Evolutionary conservation across 345 rosid species (phyloP), one percentile per base, ranked within the genome.

Genomic region (Combretum micranthum): DNA sequence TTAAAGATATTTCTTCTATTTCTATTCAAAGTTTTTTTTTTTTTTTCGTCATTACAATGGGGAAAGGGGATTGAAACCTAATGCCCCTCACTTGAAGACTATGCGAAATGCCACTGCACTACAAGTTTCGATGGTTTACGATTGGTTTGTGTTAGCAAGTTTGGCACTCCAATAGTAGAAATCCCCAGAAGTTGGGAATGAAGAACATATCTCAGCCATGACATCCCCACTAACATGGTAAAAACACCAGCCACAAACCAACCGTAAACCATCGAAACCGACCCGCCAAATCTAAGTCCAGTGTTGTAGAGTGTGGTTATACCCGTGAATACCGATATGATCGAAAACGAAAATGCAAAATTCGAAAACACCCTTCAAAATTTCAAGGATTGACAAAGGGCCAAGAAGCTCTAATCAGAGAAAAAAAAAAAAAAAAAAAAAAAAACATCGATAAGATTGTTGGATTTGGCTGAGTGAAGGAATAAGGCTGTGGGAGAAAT

Each of bases 121-220:
- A n/a, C n/a, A n/a, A n/a, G n/a, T n/a, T n/a, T n/a, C n/a, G n/a
- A n/a, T n/a, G n/a, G n/a, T n/a, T n/a, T n/a, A n/a, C n/a, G n/a
- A n/a, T n/a, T n/a, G n/a, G n/a, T 72, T 47, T 9, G 73, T 80
- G 44, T 97, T 97, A 16, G 95, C 97, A 66, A 92, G 96, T 85
- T 73, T 86, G 52, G 99, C 99, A 74, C 99, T 93, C 99, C 99
- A 93, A 62, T 86, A 93, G 67, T 93, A 93, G 49, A 93, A 89
- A 45, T 97, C 99, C 20, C 99, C 96, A 16, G 97, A 93, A 53
- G 99, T 93, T 13, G 99, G 99, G 66, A 81, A 88, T 44, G 99
- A 79, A 23, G 97, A 93, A 65, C 99, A 93, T 64, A 93, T 88
- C 77, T 93, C 97, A 54, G 94, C 99, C 97, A 93, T 88, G 9